These are phyloP conservation scores for Xerocomus potaroensis DNA, from an alignment of 768 basidiomycete genomes.

Conservation along the genomic window DNA sequence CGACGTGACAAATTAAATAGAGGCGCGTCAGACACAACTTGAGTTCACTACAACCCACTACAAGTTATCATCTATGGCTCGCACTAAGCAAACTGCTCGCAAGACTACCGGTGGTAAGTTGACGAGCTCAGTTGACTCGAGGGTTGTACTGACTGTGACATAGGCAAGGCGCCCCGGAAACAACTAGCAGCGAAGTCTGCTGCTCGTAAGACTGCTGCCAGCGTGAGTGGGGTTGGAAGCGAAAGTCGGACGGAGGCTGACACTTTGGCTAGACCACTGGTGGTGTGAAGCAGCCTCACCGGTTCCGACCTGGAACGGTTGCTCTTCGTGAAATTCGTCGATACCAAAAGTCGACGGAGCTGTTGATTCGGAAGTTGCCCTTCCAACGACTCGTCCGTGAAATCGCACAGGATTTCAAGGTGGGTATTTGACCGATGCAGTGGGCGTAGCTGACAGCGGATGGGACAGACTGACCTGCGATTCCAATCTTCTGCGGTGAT, in stretches of 20 bases:
- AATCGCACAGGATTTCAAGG: conserved; percentile 89
- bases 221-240: conserved; percentile 31
- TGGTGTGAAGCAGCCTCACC: conserved; percentile 92
- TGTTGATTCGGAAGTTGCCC: conserved; percentile 80
- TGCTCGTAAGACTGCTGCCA: conserved; percentile 45
- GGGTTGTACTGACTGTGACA: neutral
- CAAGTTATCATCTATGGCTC: conserved; percentile 48
- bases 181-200: conserved; percentile 61
- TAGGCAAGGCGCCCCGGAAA: conserved; percentile 39
- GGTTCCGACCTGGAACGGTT: conserved; percentile 78
- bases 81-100: conserved; percentile 74
- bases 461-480: conserved; percentile 1
- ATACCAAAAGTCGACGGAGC: conserved; percentile 84
- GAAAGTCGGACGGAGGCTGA: neutral
- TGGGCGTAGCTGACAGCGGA: neutral
- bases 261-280: conserved; percentile 49
- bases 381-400: conserved; percentile 89
- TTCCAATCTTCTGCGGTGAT: conserved; percentile 6
- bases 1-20: conserved; percentile 26
- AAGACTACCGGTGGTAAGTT: conserved; percentile 68
- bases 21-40: neutral
- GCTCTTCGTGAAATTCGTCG: conserved; percentile 85
- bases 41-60: neutral
- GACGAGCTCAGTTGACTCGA: neutral
- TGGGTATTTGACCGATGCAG: conserved; percentile 23